These are phyloP conservation scores for Multifurca ochricompacta DNA, from an alignment of 768 basidiomycete species.

Conservation along the genomic window DNA sequence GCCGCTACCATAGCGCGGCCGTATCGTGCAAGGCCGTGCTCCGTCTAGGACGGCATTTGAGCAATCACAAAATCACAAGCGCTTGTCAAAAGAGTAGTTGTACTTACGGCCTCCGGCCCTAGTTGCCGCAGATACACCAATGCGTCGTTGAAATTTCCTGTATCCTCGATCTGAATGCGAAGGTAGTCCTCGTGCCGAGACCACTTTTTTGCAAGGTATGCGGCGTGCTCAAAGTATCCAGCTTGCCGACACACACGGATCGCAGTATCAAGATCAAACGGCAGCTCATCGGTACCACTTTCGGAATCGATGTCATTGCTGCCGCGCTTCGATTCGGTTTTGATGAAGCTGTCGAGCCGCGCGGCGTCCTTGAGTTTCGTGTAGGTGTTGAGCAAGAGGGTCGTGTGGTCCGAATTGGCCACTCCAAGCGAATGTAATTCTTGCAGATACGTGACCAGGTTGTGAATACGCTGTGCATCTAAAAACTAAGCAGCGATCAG, in stretches of 20 bases:
- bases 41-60: conserved; percentile 46
- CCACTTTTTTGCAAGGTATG: conserved; percentile 88
- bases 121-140: conserved; percentile 71
- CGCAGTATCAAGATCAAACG: conserved; percentile 95
- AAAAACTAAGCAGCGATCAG: conserved; percentile 57
- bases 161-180: conserved; percentile 90
- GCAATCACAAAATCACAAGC: background rate
- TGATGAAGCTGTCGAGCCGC: conserved; percentile 87
- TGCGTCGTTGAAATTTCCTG: conserved; percentile 73
- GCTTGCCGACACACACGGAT: conserved; percentile 96
- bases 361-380: conserved; percentile 91
- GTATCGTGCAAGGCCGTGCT: conserved; percentile 79
- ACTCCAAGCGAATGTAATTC: conserved; percentile 84
- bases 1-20: conserved; percentile 78
- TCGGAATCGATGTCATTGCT: conserved; percentile 38
- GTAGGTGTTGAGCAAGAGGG: conserved; percentile 92
- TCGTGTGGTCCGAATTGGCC: conserved; percentile 95
- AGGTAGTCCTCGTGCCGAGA: conserved; percentile 89
- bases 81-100: background rate
- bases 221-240: conserved; percentile 91
- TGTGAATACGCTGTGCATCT: conserved; percentile 92
- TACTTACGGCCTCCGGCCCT: conserved; percentile 69
- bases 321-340: conserved; percentile 61
- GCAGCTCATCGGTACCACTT: conserved; percentile 55
- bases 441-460: conserved; percentile 92